Base-by-base conservation (phyloP, 2,329 filamentous ascomycete genomes). In the Thelonectria rubi region DNA sequence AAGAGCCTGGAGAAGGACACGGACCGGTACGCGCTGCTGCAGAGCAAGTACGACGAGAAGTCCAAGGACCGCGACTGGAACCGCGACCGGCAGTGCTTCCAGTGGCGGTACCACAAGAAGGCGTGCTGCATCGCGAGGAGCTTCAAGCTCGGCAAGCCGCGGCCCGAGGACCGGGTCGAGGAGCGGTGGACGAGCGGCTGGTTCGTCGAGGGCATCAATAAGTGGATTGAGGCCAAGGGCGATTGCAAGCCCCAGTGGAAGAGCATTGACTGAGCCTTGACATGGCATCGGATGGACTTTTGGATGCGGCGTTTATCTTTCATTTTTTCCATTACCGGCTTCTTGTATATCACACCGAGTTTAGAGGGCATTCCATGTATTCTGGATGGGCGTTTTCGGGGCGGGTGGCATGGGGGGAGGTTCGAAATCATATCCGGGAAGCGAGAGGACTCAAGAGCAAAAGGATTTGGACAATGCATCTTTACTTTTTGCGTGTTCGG, bases 221-320 rank as follows among this genome's bases (percentile, higher is more conserved):
- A 81, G 60, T 83, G 81, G 81, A 80, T 82, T 52, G 73, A 77
- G 8, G 75, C 78, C 17, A 78, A 74, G 69, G 81, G 80, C 8
- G 77, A 81, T 48, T 83, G 81, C 64, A 68, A 69, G 43, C 70
- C 77, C 4, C 73, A 74, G 12, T 83, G 81, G 81, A 79, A 75
- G 60, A 71, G 73, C 32, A 74, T 77, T 3, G 71, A 74, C 34
- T 73, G 57, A 54, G 34, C 12, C 2, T 14, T 4, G 12, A 37
- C 6, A 10, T 37, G 34, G 34, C 34, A 34, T 10, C 5, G 14
- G 34, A 3, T 15, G 34, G 34, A 45, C 39, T 51, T 57, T 24
- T 54, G 55, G 52, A 46, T 39, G 43, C 50, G 63, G 46, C 20
- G 32, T 53, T 58, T n/a, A n/a, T n/a, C n/a, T 58, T 48, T 32